Conservation (phyloP, 208 protist species). For the Leishmania turanica region DNA sequence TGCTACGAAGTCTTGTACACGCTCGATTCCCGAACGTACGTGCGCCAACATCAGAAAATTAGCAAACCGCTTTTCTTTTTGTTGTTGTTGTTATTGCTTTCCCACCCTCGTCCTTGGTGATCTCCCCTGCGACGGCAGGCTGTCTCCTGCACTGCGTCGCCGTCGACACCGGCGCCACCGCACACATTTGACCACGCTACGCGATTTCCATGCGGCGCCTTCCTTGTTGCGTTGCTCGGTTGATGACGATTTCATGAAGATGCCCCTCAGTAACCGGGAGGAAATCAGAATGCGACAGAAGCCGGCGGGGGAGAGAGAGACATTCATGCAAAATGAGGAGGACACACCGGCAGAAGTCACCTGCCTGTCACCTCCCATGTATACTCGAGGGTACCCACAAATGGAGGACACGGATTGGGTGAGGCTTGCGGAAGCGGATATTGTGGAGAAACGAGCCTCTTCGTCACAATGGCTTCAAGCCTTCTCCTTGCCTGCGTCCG, state of each 20-base stretch:
- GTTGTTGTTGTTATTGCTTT: conserved; percentile 23
- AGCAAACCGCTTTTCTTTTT: conserved; percentile 59
- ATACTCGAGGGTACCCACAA: neutral
- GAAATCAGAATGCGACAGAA: neutral
- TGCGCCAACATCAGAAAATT: conserved; percentile 51
- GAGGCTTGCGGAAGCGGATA: neutral
- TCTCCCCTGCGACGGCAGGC: neutral
- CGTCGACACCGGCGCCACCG: neutral
- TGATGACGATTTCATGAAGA: neutral
- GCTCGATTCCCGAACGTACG: neutral
- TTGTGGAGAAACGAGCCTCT: no score
- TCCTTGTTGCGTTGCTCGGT: neutral
- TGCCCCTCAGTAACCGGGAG: neutral
- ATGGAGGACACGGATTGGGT: neutral
- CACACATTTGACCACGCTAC: neutral
- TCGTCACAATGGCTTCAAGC: neutral
- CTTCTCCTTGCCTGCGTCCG: neutral
- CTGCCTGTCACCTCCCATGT: neutral
- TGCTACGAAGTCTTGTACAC: neutral
- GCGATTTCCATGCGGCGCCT: neutral
- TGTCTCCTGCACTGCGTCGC: neutral
- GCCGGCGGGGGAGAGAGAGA: neutral
- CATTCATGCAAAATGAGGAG: neutral
- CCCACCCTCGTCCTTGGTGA: conserved; percentile 27
- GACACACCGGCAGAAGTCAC: neutral